phyloP scores from a whole-genome alignment of 2,329 filamentous ascomycete genomes.

The Phialophora expanda region DNA sequence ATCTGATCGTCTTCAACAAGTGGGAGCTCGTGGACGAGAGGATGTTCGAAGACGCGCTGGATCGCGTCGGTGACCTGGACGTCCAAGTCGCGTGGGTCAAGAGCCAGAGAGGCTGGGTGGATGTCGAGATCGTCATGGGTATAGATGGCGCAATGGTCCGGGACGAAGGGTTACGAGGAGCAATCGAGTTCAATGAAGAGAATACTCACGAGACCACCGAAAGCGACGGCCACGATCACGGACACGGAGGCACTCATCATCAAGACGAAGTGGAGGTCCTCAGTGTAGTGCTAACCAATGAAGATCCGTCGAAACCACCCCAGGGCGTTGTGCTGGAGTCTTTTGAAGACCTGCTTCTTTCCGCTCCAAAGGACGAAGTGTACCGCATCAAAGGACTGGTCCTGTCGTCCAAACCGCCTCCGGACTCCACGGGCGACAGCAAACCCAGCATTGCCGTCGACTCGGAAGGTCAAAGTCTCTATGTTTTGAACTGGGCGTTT shows the following conservation, averaged over 20 bases:
- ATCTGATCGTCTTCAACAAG: conserved; percentile 90
- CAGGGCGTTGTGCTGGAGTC: conserved; percentile 58
- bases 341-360: conserved; percentile 68
- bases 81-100: conserved; percentile 83
- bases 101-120: conserved; percentile 79
- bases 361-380: conserved; percentile 87
- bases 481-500: conserved; percentile 98
- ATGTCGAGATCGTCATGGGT: conserved; percentile 80
- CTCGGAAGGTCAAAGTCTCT: conserved; percentile 57
- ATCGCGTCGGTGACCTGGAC: conserved; percentile 79
- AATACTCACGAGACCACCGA: conserved; percentile 47
- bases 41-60: conserved; percentile 76
- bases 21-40: conserved; percentile 79
- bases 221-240: conserved; percentile 51
- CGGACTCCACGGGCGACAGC: conserved; percentile 54
- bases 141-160: conserved; percentile 75
- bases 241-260: conserved; percentile 63
- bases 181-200: conserved; percentile 40
- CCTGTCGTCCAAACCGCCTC: conserved; percentile 49
- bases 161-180: conserved; percentile 46
- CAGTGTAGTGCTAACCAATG: conserved; percentile 65
- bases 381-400: conserved; percentile 88
- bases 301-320: conserved; percentile 50
- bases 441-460: conserved; percentile 42
- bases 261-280: conserved; percentile 88